phyloP scores from a whole-genome alignment of 2,329 filamentous ascomycete species.

The Fusarium equiseti region DNA sequence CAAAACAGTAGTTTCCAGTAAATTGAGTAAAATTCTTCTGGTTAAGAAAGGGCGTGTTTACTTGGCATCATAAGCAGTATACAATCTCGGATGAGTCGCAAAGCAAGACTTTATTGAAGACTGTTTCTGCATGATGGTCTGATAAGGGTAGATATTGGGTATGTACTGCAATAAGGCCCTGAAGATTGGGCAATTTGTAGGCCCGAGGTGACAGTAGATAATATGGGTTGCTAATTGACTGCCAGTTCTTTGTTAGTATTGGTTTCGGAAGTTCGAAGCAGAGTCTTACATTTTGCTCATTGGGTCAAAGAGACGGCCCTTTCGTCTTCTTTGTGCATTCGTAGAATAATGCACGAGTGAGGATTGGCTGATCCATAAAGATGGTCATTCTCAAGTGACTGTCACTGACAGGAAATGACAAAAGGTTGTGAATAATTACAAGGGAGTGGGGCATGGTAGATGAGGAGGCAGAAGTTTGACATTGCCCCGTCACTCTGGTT shows the following conservation, averaged over 20 bases:
- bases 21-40: accelerated
- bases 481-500: slow-evolving; percentile 7
- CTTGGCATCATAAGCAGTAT: background rate
- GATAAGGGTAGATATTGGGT: background rate
- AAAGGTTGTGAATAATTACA: background rate
- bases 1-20: background rate
- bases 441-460: background rate
- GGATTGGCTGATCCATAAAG: background rate
- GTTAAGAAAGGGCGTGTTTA: accelerated
- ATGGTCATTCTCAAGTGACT: background rate
- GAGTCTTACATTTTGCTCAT: background rate
- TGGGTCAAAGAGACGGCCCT: too few species aligned
- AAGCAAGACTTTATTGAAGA: too few species aligned
- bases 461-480: background rate
- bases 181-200: background rate
- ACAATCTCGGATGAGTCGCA: too few species aligned
- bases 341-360: background rate
- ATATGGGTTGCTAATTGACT: too few species aligned
- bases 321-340: too few species aligned
- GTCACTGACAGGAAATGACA: background rate
- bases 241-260: too few species aligned
- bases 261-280: too few species aligned
- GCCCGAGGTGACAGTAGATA: background rate
- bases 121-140: accelerated
- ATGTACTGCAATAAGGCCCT: background rate